Percentiles rank a stretch among this genome's conserved stretches.
Evolutionary conservation across 192 early-diverging fungal species (phyloP).

Genomic region (Gryganskiella cystojenkinii): DNA sequence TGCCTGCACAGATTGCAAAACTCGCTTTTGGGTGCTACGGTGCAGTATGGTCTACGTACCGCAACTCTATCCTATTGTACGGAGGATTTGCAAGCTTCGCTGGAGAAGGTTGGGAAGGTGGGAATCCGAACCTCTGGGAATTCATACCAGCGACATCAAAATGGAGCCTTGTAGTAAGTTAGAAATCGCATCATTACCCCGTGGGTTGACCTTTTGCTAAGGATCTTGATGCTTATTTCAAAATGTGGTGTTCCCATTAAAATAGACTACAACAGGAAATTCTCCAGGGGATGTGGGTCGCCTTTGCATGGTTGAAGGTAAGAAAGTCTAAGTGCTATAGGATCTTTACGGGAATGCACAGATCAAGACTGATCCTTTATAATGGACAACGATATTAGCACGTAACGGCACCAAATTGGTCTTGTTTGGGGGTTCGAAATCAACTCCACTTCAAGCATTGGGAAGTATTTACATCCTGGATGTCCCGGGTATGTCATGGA

Average conservation of each 20-base stretch:
- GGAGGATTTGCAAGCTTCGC: neutral
- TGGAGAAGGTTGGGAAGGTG: neutral
- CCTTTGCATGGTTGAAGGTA: constrained; percentile 10
- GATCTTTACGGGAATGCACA: too few relatives aligned
- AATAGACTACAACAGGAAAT: neutral
- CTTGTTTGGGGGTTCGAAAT: constrained; percentile 13
- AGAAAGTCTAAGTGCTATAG: neutral
- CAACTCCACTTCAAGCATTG: too few relatives aligned
- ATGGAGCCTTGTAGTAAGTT: neutral
- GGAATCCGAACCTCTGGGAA: neutral
- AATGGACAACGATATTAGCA: neutral
- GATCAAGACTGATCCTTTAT: too few relatives aligned
- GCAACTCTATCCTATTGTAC: neutral
- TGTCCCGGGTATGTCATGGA: neutral
- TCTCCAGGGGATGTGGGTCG: neutral
- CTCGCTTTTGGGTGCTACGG: neutral
- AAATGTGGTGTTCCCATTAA: neutral
- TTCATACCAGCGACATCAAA: neutral
- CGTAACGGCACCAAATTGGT: constrained; percentile 8
- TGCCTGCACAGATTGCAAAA: neutral
- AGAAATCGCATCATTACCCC: neutral
- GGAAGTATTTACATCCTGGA: constrained; percentile 3
- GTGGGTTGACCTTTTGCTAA: neutral
- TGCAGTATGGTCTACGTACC: constrained; percentile 1
- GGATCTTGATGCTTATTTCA: neutral